phyloP scores from a whole-genome alignment of 2,329 filamentous ascomycete species.

The Pleomassaria siparia region DNA sequence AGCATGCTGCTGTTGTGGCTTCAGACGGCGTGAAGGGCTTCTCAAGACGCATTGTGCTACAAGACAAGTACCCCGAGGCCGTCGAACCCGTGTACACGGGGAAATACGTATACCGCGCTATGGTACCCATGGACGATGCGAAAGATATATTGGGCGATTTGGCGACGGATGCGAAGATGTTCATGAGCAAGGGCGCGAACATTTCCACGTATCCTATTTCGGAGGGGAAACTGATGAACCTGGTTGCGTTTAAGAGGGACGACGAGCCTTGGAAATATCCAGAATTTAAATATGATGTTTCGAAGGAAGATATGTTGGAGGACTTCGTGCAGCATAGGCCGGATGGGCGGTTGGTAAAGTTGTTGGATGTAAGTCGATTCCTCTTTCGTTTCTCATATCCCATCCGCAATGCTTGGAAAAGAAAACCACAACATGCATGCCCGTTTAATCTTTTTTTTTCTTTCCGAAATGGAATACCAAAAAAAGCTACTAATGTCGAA shows the following conservation, averaged over 20 bases:
- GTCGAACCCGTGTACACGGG: conserved; percentile 27
- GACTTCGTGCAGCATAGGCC: conserved; percentile 18
- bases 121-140: conserved; percentile 41
- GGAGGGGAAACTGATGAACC: conserved; percentile 19
- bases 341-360: conserved; percentile 17
- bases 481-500: neutral
- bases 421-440: too few species aligned
- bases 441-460: neutral
- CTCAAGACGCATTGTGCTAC: conserved; percentile 21
- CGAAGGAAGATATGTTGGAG: conserved; percentile 23
- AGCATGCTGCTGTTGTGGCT: conserved; percentile 47
- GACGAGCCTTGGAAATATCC: conserved; percentile 11
- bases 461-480: neutral
- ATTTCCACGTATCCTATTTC: conserved; percentile 28
- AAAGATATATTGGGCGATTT: conserved; percentile 39
- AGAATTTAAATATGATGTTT: conserved; percentile 16
- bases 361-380: conserved; percentile 13
- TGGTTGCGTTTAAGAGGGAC: conserved; percentile 25
- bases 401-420: too few species aligned
- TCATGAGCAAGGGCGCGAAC: conserved; percentile 20
- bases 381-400: too few species aligned
- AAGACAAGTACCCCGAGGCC: conserved; percentile 14
- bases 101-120: conserved; percentile 31
- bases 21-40: conserved; percentile 51
- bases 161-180: conserved; percentile 34